Evolutionary conservation across 148 eudicot species (phyloP).

Genomic region (Nepenthes mirabilis): DNA sequence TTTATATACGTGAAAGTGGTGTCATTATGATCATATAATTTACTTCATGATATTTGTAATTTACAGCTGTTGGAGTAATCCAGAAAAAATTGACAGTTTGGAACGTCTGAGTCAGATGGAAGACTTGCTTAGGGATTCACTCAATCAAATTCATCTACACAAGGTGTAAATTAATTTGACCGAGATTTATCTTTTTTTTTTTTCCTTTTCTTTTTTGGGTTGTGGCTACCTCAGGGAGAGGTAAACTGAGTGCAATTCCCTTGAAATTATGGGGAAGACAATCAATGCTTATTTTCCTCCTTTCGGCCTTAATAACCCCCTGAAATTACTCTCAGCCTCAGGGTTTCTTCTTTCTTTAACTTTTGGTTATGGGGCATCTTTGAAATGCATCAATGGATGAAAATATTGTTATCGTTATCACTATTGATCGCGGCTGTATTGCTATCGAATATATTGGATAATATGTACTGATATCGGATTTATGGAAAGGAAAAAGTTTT

Average conservation of each 20-base stretch:
- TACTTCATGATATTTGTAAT: conserved; percentile 2
- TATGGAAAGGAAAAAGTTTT: too few species aligned
- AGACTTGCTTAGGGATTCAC: conserved; percentile 54
- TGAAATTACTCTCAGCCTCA: too few species aligned
- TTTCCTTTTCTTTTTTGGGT: background rate
- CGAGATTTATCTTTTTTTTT: background rate
- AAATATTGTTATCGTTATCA: too few species aligned
- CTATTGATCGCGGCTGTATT: too few species aligned
- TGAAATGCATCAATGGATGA: background rate
- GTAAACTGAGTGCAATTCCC: background rate
- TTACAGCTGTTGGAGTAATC: conserved; percentile 78
- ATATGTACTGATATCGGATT: too few species aligned
- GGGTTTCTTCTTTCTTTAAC: too few species aligned
- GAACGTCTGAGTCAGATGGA: conserved; percentile 85
- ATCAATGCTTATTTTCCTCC: too few species aligned
- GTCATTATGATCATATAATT: background rate
- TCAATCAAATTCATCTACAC: conserved; percentile 44
- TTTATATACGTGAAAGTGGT: background rate
- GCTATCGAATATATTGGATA: too few species aligned
- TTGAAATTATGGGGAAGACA: too few species aligned
- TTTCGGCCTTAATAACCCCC: too few species aligned
- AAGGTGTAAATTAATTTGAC: conserved; percentile 37
- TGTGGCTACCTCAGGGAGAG: background rate
- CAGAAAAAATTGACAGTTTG: conserved; percentile 63
- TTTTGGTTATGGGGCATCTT: background rate